These are phyloP conservation scores for Panaeolus cyanescens DNA, from an alignment of 768 basidiomycete genomes.

Conservation along the genomic window DNA sequence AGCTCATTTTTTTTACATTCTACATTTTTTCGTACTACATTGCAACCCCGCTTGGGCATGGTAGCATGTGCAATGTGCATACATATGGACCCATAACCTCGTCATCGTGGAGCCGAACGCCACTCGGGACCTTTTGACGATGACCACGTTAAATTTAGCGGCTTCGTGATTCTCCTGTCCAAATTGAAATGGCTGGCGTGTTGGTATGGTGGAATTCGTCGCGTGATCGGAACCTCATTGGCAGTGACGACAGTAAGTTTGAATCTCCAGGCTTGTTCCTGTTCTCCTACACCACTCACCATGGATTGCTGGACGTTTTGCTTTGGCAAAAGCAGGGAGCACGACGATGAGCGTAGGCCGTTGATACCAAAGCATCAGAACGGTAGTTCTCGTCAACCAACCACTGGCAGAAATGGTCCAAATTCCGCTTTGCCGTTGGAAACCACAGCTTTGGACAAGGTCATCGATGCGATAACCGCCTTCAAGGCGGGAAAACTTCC, in stretches of 20 bases:
- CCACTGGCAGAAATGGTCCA: slow-evolving; percentile 8
- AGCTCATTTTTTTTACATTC: too few species aligned
- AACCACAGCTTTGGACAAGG: slow-evolving; percentile 22
- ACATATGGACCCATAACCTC: not conserved
- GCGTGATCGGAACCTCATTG: not conserved
- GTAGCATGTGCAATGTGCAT: not conserved
- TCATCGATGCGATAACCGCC: slow-evolving; percentile 35
- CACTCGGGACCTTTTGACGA: not conserved
- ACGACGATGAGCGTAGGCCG: slow-evolving; percentile 18
- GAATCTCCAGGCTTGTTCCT: not conserved
- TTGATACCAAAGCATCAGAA: slow-evolving; percentile 14
- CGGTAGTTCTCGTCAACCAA: not conserved
- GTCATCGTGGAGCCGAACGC: not conserved
- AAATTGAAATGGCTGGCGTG: not conserved
- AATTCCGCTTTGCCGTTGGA: not conserved
- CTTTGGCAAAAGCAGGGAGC: not conserved
- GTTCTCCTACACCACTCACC: not conserved
- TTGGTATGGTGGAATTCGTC: not conserved
- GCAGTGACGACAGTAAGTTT: not conserved
- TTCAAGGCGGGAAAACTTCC: slow-evolving; percentile 41
- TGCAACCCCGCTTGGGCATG: too few species aligned
- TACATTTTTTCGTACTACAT: too few species aligned
- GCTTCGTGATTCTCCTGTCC: not conserved
- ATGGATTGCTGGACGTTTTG: not conserved
- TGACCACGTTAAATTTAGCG: not conserved